phyloP scores from a whole-genome alignment of 208 protist genomes.

The Trypanosoma scelopori region DNA sequence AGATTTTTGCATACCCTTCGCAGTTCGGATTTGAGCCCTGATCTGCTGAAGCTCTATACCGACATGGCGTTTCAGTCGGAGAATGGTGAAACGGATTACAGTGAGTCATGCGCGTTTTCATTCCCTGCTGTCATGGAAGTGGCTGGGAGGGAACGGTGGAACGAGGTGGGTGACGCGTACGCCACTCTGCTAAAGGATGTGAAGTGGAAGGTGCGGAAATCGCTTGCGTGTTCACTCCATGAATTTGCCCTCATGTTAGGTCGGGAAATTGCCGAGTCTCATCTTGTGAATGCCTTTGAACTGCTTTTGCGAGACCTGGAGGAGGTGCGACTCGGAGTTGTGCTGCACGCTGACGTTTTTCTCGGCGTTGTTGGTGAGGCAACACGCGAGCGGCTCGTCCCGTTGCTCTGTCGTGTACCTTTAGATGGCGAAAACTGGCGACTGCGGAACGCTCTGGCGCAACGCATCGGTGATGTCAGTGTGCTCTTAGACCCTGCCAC shows the following conservation, averaged over 20 bases:
- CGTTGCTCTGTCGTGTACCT: conserved; percentile 72
- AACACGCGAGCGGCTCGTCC: conserved; percentile 71
- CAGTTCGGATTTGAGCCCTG: conserved; percentile 74
- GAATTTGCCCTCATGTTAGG: conserved; percentile 93
- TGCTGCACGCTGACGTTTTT: conserved; percentile 85
- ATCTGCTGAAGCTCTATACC: conserved; percentile 86
- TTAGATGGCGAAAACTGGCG: conserved; percentile 94
- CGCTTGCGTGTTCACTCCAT: conserved; percentile 94
- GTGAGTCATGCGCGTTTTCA: conserved; percentile 92
- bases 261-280: conserved; percentile 79
- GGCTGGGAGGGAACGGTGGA: conserved; percentile 83
- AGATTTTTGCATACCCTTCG: conserved; percentile 91
- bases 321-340: conserved; percentile 94
- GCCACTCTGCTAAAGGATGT: conserved; percentile 92
- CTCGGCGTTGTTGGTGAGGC: conserved; percentile 57
- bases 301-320: conserved; percentile 95
- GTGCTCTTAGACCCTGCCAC: conserved; percentile 62
- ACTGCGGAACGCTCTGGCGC: conserved; percentile 89
- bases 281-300: conserved; percentile 90
- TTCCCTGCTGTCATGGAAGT: conserved; percentile 94
- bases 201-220: conserved; percentile 96
- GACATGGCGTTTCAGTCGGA: conserved; percentile 92
- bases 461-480: conserved; percentile 80
- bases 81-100: conserved; percentile 85
- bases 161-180: conserved; percentile 91